Base-by-base conservation (phyloP, 2,329 filamentous ascomycete genomes). In the Fusarium sp. region DNA sequence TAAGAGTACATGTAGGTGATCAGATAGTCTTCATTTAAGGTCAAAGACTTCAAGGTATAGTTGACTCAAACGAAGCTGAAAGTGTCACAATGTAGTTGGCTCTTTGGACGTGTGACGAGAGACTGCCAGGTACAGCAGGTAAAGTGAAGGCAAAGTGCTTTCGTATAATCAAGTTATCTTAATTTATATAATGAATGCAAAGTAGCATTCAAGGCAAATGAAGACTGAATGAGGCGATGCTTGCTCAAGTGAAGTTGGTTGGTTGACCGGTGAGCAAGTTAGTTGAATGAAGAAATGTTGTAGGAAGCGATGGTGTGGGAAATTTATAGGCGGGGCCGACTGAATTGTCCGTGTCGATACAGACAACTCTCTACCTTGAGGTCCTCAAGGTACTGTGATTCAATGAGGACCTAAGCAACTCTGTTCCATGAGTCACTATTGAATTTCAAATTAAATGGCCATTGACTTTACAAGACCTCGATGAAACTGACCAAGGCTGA, bases 111-210 rank as follows among this genome's bases (percentile, higher is more conserved):
- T 33, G 32, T 7, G 32, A 7, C 32, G 4, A 33, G 8, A 33
- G 32, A 33, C 32, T 33, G 32, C 32, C 13, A 15, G 15, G 32
- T 33, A 33, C 15, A 33, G 32, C 32, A 33, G 32, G 15, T 33
- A 15, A 9, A 35, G 33, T 35, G 33, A 35, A 35, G 16, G 15
- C 8, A 35, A 35, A 16, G 33, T 35, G 33, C 33, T 35, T 35
- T 35, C 11, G 33, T 35, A 35, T 16, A 9, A 35, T 44, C 6
- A 44, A 7, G 44, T 30, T 5, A 1, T 15, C 19, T 28, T 15
- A 3, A 15, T 9, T 28, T 4, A 8, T 15, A 21, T 21, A 11
- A 30, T 1, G 1, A 18, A 32, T n/a, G 0, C 0, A 2, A n/a
- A 18, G 10, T 11, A 9, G 0, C 4, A 4, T 16, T n/a, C 3